A percentile compares a stretch with the other conserved stretches of the same genome.
Conservation (phyloP, 495 filamentous ascomycete species). For the Astrothelium macrocarpum region DNA sequence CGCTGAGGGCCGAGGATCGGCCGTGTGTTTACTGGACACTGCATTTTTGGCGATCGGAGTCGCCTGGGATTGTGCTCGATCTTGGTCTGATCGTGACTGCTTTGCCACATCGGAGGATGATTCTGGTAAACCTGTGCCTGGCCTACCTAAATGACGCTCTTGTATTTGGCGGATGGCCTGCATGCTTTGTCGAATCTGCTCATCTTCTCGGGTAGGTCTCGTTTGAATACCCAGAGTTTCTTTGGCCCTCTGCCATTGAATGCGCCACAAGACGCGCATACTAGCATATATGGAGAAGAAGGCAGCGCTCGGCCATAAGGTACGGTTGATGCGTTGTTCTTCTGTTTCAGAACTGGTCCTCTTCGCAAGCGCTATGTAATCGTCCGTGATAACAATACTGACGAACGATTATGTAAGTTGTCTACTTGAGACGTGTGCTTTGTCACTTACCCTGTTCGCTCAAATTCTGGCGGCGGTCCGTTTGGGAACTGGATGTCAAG, state of each 20-base stretch:
- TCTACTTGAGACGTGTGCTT: background rate
- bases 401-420: background rate
- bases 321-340: constrained; percentile 31
- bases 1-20: background rate
- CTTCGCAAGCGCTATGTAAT: constrained; percentile 43
- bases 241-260: constrained; percentile 24
- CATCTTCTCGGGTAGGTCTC: constrained; percentile 4
- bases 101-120: background rate
- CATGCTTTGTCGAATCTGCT: background rate
- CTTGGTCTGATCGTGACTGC: constrained; percentile 2
- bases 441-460: constrained; percentile 47
- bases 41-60: background rate
- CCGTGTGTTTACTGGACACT: background rate
- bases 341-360: constrained; percentile 35
- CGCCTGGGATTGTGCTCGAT: background rate
- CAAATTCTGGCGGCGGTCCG: constrained; percentile 50
- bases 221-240: constrained; percentile 13
- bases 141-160: background rate
- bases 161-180: background rate
- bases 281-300: constrained; percentile 32
- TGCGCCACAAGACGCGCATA: constrained; percentile 21
- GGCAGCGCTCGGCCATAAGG: constrained; percentile 36
- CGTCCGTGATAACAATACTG: constrained; percentile 46
- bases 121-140: background rate
- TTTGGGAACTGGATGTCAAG: constrained; percentile 51